These are phyloP conservation scores for Musa itinerans DNA, from an alignment of 176 grass and related monocot species.

Conservation along the genomic window DNA sequence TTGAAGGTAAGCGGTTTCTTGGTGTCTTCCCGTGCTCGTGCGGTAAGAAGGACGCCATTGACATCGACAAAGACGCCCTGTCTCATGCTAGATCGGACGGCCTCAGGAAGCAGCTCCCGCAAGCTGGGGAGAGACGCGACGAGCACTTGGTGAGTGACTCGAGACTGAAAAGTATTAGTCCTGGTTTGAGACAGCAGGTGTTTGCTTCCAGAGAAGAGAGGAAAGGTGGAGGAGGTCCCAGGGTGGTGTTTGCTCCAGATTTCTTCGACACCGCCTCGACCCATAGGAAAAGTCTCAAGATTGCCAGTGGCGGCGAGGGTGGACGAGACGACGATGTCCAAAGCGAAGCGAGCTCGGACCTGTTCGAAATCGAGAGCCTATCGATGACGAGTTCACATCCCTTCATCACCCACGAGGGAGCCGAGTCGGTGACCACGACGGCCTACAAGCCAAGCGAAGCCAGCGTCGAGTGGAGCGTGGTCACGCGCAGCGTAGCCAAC, in stretches of 20 bases:
- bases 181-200: neutral
- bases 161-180: neutral
- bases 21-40: constrained; percentile 9
- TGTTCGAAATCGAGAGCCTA: constrained; percentile 93
- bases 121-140: neutral
- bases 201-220: neutral
- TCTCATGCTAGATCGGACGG: neutral
- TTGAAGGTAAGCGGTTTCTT: neutral
- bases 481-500: constrained; percentile 41
- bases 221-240: neutral
- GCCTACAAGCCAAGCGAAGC: constrained; percentile 43
- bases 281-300: neutral
- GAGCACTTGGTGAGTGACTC: neutral
- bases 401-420: constrained; percentile 14
- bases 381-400: constrained; percentile 38
- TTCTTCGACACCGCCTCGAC: too few species aligned
- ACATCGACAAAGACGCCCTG: constrained; percentile 3
- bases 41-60: neutral
- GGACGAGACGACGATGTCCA: constrained; percentile 6
- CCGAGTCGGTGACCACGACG: constrained; percentile 1
- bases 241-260: neutral
- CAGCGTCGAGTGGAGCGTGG: constrained; percentile 82
- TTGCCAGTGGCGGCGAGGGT: neutral
- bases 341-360: constrained; percentile 82
- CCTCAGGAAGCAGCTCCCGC: neutral